Evolutionary conservation across 2,329 filamentous ascomycete genomes (phyloP), one percentile per base, ranked within the genome.

Genomic region (Cladosporium sp.): DNA sequence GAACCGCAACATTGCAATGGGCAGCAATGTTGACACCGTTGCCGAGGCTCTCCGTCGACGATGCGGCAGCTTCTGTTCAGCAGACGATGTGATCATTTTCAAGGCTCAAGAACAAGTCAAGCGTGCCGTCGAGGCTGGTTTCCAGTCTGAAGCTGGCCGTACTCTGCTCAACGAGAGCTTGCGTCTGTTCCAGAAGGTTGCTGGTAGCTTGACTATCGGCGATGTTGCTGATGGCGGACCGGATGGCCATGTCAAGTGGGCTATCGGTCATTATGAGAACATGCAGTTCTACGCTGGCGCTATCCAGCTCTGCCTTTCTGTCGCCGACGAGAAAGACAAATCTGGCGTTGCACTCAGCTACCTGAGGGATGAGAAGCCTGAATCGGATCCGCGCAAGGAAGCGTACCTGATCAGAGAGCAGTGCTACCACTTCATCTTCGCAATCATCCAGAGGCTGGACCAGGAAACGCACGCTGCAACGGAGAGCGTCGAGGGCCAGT

Each of bases 1-100:
- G 49, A 97, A 97, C 67, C 84, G 91, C 62, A 98, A 95, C 67
- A 98, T 98, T 60, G 87, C 92, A 51, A 95, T 89, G 62, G 93
- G 94, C 8, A 92, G 91, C 4, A 98, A 97, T 56, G 92, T 98
- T 16, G 94, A 98, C 70, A 96, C 91, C 0, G 90, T 98, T 19
- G 92, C 93, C 0, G 93, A 98, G 68, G 89, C 91, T n/a, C 73
- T 98, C 43, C 82, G 93, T 40, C 80, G 93, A 59, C 82, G 91
- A 60, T 98, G 93, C 60, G 94, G 93, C 55, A 96, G 87, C 69
- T 98, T 98, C 78, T 98, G 93, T 68, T 96, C 91, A 62, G 84
- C 92, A 0, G 92, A 98, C 57, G 93, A 98, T 71, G 93, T 97
- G 1, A 84, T 97, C 56, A 92, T 96, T 59, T 98, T 98, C 82